Evolutionary conservation across 2,329 filamentous ascomycete genomes (phyloP).

Genomic region (Claviceps capensis): DNA sequence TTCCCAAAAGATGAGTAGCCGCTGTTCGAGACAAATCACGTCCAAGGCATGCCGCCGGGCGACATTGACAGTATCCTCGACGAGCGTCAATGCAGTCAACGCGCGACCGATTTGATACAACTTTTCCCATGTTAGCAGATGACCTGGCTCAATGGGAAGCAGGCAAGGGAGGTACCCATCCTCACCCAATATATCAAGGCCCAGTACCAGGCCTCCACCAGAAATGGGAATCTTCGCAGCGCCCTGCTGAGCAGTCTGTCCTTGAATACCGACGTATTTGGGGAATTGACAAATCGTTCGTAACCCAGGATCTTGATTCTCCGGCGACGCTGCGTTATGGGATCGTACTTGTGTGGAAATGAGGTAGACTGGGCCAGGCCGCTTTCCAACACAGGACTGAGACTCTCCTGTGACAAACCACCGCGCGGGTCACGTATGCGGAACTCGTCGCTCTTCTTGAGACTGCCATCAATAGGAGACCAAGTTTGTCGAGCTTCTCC

Average conservation of each 20-base stretch:
- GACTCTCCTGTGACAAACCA: conserved; percentile 12
- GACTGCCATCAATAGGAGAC: conserved; percentile 6
- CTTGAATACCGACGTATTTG: conserved; percentile 43
- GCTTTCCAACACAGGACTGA: conserved; percentile 7
- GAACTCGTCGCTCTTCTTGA: conserved; percentile 19
- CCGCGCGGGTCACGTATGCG: conserved; percentile 7
- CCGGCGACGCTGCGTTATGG: conserved; percentile 17
- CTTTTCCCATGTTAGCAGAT: conserved; percentile 21
- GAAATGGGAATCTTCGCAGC: conserved; percentile 53
- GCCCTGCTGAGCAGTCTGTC: conserved; percentile 48
- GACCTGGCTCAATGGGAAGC: neutral
- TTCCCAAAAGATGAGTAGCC: conserved; percentile 52
- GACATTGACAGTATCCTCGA: conserved; percentile 53
- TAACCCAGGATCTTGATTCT: conserved; percentile 20
- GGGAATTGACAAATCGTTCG: conserved; percentile 17
- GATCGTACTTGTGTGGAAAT: conserved; percentile 14
- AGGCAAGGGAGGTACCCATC: neutral
- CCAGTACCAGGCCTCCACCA: conserved; percentile 67
- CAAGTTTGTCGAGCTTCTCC: conserved; percentile 11
- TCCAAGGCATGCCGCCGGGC: conserved; percentile 56
- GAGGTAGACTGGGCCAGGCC: conserved; percentile 13
- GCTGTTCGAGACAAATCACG: conserved; percentile 52
- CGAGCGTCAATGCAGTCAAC: conserved; percentile 54
- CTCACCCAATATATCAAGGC: conserved; percentile 17
- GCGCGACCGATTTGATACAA: conserved; percentile 64